Conservation (phyloP, 225 moss, liverwort and hornwort genomes). For the Pleurozium schreberi region DNA sequence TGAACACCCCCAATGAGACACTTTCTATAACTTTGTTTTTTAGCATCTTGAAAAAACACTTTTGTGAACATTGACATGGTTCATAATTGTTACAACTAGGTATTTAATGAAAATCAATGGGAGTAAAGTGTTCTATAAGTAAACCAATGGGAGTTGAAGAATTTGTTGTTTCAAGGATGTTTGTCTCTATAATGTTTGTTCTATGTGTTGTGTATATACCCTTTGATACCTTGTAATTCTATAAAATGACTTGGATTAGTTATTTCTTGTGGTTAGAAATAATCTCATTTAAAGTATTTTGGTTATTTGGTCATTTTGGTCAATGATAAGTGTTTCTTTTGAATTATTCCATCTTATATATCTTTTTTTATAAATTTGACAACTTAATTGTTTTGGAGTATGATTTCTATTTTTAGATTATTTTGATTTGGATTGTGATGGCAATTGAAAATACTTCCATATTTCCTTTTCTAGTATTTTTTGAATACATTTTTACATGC, state of each 20-base stretch:
- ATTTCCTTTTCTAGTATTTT: background rate
- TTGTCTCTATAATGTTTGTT: background rate
- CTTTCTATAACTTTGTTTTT: background rate
- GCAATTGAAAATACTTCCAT: background rate
- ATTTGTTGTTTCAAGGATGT: background rate
- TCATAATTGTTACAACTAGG: background rate
- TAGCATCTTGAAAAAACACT: background rate
- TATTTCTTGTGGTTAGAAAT: background rate
- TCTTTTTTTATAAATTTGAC: background rate
- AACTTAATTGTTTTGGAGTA: background rate
- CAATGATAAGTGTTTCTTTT: background rate
- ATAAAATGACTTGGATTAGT: rapidly evolving
- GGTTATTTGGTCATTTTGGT: background rate
- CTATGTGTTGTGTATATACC: background rate
- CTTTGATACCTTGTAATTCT: background rate
- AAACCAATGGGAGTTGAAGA: background rate
- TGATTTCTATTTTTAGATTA: background rate
- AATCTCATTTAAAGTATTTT: background rate
- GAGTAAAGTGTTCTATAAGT: background rate
- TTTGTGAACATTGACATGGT: background rate
- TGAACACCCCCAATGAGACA: background rate
- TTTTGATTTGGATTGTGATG: background rate
- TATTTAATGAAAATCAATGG: background rate
- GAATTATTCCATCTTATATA: background rate
- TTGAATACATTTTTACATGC: background rate